phyloP scores from a whole-genome alignment of 768 basidiomycete genomes.

The Amanita inopinata region DNA sequence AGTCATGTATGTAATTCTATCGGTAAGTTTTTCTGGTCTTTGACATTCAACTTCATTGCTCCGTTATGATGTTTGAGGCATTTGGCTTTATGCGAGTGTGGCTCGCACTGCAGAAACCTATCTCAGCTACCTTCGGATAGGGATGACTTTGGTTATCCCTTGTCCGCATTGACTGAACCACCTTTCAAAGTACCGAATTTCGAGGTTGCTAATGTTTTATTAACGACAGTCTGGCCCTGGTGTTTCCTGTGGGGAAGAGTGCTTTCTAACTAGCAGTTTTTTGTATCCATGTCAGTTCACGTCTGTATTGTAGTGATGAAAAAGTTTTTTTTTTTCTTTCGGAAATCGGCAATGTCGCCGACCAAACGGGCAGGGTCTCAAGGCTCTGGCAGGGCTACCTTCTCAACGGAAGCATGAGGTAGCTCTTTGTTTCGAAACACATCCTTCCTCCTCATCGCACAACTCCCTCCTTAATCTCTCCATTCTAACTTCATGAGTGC shows the following conservation, averaged over 20 bases:
- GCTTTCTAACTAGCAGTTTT: too few relatives aligned
- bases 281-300: too few relatives aligned
- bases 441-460: neutral
- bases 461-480: neutral
- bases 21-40: conserved; percentile 7
- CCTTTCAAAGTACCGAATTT: too few relatives aligned
- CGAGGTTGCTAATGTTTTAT: too few relatives aligned
- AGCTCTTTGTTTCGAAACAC: neutral
- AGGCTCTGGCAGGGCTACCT: neutral
- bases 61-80: conserved; percentile 80
- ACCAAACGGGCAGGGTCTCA: too few relatives aligned
- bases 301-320: too few relatives aligned
- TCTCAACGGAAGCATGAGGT: neutral
- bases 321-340: too few relatives aligned
- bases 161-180: conserved; percentile 33
- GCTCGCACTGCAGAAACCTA: conserved; percentile 75
- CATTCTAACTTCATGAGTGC: conserved; percentile 6
- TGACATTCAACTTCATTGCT: conserved; percentile 10
- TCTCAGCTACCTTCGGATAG: conserved; percentile 87
- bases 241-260: too few relatives aligned
- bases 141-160: conserved; percentile 33
- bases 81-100: conserved; percentile 78
- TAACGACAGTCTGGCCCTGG: too few relatives aligned
- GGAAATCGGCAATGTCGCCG: too few relatives aligned
- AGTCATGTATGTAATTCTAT: too few relatives aligned